These are phyloP conservation scores for Phytophthora macrochlamydospora DNA, from an alignment of 352 stramenopile species.

Conservation along the genomic window DNA sequence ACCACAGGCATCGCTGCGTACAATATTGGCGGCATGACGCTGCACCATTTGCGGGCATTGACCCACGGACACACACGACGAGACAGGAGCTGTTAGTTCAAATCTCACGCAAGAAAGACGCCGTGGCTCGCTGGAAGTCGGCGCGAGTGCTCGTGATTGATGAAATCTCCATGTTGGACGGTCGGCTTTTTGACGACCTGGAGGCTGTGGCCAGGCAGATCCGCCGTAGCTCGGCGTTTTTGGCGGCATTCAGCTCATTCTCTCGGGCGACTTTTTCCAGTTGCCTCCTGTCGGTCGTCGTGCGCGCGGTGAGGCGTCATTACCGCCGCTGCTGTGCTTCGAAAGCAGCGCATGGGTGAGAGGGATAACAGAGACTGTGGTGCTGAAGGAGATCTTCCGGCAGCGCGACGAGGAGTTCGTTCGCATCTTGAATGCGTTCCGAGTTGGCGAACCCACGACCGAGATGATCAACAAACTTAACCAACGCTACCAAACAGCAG, in stretches of 20 bases:
- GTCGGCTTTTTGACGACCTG: conserved; percentile 88
- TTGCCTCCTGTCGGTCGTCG: conserved; percentile 85
- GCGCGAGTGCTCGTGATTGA: conserved; percentile 90
- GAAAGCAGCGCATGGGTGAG: conserved; percentile 55
- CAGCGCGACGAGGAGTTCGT: conserved; percentile 56
- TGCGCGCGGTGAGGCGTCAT: conserved; percentile 6
- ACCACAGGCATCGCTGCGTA: conserved; percentile 89
- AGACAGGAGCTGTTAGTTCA: conserved; percentile 42
- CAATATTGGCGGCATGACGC: conserved; percentile 88
- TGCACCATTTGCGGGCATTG: conserved; percentile 92
- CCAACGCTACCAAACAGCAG: conserved; percentile 26
- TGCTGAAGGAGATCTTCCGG: conserved; percentile 64
- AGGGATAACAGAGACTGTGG: conserved; percentile 50
- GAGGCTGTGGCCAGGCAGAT: conserved; percentile 82
- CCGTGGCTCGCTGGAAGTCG: conserved; percentile 57
- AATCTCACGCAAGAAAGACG: conserved; percentile 66
- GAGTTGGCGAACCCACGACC: conserved; percentile 40
- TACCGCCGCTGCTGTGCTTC: conserved; percentile 68
- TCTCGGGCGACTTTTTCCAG: conserved; percentile 97
- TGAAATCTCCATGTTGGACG: conserved; percentile 93
- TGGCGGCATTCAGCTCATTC: conserved; percentile 95
- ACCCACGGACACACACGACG: conserved; percentile 34
- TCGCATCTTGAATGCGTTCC: conserved; percentile 58
- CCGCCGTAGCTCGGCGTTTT: conserved; percentile 80
- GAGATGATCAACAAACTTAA: conserved; percentile 50